A percentile compares a stretch with the other conserved stretches of the same genome.
These are phyloP conservation scores for Tricholoma sp. DNA, from an alignment of 768 basidiomycete genomes.

Conservation along the genomic window DNA sequence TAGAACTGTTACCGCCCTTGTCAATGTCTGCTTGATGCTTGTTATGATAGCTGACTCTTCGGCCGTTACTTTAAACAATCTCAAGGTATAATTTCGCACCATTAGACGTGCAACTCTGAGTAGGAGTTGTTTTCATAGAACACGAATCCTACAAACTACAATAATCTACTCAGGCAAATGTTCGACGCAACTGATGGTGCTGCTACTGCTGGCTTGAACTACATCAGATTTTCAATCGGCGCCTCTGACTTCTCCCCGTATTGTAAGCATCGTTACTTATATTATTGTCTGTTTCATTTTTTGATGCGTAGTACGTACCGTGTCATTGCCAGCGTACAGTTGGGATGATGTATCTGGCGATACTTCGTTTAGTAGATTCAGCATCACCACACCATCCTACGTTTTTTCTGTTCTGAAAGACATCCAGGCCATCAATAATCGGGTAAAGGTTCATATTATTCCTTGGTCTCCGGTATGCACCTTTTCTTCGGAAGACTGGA, in stretches of 20 bases:
- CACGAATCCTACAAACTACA: constrained; percentile 52
- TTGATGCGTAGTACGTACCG: neutral
- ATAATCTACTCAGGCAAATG: constrained; percentile 50
- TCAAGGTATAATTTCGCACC: constrained; percentile 46
- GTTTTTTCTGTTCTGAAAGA: constrained; percentile 61
- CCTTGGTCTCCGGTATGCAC: constrained; percentile 72
- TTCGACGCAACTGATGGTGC: constrained; percentile 60
- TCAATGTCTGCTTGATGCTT: neutral
- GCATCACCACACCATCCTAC: constrained; percentile 56
- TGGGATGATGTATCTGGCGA: constrained; percentile 63
- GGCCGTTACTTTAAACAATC: constrained; percentile 50
- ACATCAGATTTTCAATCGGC: constrained; percentile 66
- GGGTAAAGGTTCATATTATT: constrained; percentile 50
- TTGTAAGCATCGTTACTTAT: constrained; percentile 26
- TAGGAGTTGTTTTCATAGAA: constrained; percentile 23
- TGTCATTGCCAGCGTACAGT: constrained; percentile 44
- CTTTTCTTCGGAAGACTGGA: neutral
- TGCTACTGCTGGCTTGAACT: constrained; percentile 62
- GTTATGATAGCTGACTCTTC: constrained; percentile 60
- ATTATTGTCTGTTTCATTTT: neutral
- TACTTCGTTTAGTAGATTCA: constrained; percentile 52
- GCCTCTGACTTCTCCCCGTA: constrained; percentile 68
- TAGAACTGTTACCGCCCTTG: constrained; percentile 18
- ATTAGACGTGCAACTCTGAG: neutral
- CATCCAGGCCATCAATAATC: constrained; percentile 52